Evolutionary conservation across 2,329 filamentous ascomycete species (phyloP).

Genomic region (Colletotrichum scovillei): DNA sequence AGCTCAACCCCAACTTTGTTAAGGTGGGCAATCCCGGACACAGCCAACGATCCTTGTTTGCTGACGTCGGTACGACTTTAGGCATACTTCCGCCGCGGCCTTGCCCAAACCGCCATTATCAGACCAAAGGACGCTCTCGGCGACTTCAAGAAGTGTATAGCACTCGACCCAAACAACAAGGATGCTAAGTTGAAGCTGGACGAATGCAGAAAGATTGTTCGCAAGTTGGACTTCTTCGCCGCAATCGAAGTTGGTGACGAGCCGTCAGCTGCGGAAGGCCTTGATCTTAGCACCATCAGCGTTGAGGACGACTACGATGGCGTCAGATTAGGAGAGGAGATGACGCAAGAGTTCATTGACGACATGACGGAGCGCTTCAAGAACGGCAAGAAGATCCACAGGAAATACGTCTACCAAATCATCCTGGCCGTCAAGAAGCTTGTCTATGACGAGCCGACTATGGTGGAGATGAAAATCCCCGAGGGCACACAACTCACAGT

Average conservation of each 20-base stretch:
- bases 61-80: conserved; percentile 49
- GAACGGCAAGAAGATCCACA: conserved; percentile 92
- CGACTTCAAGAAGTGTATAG: conserved; percentile 92
- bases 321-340: conserved; percentile 78
- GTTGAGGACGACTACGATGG: conserved; percentile 91
- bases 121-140: conserved; percentile 87
- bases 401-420: conserved; percentile 98
- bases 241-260: conserved; percentile 95
- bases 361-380: conserved; percentile 98
- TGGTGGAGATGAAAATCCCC: conserved; percentile 91
- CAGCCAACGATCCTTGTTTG: neutral
- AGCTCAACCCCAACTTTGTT: conserved; percentile 86
- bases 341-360: conserved; percentile 97
- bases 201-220: conserved; percentile 95
- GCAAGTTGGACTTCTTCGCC: conserved; percentile 90
- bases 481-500: conserved; percentile 86
- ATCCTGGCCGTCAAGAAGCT: conserved; percentile 90
- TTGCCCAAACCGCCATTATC: conserved; percentile 91
- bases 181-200: conserved; percentile 91
- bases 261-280: conserved; percentile 89
- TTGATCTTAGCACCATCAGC: conserved; percentile 87
- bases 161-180: conserved; percentile 87
- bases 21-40: conserved; percentile 71
- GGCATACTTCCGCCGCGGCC: conserved; percentile 94
- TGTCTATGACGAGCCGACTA: conserved; percentile 91